A percentile compares a stretch with the other conserved stretches of the same genome.
phyloP scores from a whole-genome alignment of 495 filamentous ascomycete species.

The Aspergillus hancockii region DNA sequence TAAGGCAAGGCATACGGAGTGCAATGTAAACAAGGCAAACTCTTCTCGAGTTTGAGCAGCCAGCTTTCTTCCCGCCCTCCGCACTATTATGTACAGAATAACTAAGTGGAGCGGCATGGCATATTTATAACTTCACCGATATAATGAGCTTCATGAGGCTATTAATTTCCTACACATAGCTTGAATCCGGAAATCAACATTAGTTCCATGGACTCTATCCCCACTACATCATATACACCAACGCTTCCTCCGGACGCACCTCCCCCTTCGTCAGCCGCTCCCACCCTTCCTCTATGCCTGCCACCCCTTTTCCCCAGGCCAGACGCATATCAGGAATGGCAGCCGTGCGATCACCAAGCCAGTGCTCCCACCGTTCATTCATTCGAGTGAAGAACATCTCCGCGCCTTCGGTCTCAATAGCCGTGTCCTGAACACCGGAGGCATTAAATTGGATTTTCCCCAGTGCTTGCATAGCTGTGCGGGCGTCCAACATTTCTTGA shows the following conservation, averaged over 20 bases:
- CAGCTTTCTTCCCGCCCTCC: not conserved
- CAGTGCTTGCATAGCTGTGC: slow-evolving; percentile 13
- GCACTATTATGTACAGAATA: not conserved
- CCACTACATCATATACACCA: slow-evolving; percentile 16
- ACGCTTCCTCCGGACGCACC: slow-evolving; percentile 37
- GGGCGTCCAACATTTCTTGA: slow-evolving; percentile 21
- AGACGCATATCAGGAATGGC: slow-evolving; percentile 36
- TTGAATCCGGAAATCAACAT: not conserved
- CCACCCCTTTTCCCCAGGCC: slow-evolving; percentile 45
- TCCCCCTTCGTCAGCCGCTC: slow-evolving; percentile 40
- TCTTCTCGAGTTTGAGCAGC: not conserved
- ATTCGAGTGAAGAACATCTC: slow-evolving; percentile 32
- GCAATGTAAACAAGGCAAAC: not conserved
- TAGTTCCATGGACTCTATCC: not conserved
- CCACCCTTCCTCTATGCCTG: slow-evolving; percentile 44
- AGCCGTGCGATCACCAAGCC: slow-evolving; percentile 31
- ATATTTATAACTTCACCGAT: not conserved
- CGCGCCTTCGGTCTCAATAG: slow-evolving; percentile 30
- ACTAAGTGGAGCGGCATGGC: not conserved
- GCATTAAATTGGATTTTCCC: slow-evolving; percentile 45
- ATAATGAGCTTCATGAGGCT: not conserved
- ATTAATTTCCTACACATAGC: too few relatives aligned
- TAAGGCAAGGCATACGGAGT: not conserved
- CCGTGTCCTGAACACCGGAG: slow-evolving; percentile 38
- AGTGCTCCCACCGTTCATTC: slow-evolving; percentile 30